These are phyloP conservation scores for Lenzites betulinus DNA, from an alignment of 768 basidiomycete genomes.

Conservation along the genomic window DNA sequence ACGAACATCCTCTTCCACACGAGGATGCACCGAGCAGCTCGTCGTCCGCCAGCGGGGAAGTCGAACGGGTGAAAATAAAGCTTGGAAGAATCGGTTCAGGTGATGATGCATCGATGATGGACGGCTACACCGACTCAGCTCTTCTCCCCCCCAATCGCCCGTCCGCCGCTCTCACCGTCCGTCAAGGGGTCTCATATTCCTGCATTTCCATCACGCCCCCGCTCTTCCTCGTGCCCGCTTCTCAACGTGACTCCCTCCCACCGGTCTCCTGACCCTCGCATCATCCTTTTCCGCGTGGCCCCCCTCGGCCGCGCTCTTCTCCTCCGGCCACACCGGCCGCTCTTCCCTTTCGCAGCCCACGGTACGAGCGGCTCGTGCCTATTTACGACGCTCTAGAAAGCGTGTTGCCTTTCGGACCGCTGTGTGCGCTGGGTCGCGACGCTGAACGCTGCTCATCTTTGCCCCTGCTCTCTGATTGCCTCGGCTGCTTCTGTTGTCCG, in stretches of 20 bases:
- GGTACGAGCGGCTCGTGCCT: too few species aligned
- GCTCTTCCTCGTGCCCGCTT: not conserved
- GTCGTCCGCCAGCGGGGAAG: not conserved
- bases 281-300: not conserved
- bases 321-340: not conserved
- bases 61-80: too few species aligned
- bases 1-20: too few species aligned
- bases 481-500: too few species aligned
- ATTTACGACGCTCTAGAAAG: too few species aligned
- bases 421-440: too few species aligned
- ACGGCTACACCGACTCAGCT: not conserved
- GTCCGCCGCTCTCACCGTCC: not conserved
- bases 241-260: not conserved
- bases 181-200: not conserved
- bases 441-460: too few species aligned
- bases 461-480: too few species aligned
- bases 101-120: slow-evolving; percentile 6
- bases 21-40: not conserved
- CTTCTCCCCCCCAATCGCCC: not conserved
- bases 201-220: not conserved
- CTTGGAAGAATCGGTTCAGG: not conserved
- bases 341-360: not conserved
- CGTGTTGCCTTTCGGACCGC: too few species aligned
- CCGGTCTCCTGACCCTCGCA: slow-evolving; percentile 10
- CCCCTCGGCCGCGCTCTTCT: not conserved